A percentile compares a stretch with the other conserved stretches of the same genome.
Conservation (phyloP, 1,284 basidiomycete genomes). For the Phenoliferia sp. region DNA sequence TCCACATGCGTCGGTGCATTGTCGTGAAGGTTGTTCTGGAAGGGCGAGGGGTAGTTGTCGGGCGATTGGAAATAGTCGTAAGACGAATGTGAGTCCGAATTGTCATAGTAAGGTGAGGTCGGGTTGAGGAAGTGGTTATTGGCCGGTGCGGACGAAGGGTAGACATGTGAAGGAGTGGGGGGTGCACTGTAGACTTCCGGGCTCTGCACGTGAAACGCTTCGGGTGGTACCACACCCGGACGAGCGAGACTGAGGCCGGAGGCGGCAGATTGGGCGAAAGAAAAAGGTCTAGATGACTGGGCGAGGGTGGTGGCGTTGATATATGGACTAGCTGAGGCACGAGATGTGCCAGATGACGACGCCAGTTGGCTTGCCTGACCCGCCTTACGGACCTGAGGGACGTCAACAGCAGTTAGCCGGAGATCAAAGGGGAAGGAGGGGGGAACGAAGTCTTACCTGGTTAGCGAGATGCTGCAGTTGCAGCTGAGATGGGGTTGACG, state of each 20-base stretch:
- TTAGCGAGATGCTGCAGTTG: neutral
- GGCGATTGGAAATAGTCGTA: slow-evolving; percentile 29
- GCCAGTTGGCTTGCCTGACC: neutral
- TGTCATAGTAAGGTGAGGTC: slow-evolving; percentile 6
- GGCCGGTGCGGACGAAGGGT: slow-evolving; percentile 6
- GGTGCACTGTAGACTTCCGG: slow-evolving; percentile 9
- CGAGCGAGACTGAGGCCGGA: slow-evolving; percentile 28
- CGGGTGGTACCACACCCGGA: slow-evolving; percentile 6
- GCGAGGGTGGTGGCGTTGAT: slow-evolving; percentile 25
- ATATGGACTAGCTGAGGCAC: slow-evolving; percentile 13
- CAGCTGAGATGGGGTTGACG: neutral
- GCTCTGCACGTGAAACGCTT: slow-evolving; percentile 3
- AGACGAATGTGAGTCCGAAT: slow-evolving; percentile 8
- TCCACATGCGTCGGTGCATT: slow-evolving; percentile 25
- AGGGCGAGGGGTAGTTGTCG: slow-evolving; percentile 14
- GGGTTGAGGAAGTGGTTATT: slow-evolving; percentile 13
- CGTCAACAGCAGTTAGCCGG: neutral
- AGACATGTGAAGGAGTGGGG: slow-evolving; percentile 2
- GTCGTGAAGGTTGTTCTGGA: slow-evolving; percentile 5
- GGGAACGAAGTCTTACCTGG: neutral
- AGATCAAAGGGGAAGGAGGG: neutral
- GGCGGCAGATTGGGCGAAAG: slow-evolving; percentile 18
- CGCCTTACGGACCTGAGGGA: neutral
- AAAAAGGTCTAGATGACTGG: slow-evolving; percentile 9
- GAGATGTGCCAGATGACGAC: neutral